Base-by-base conservation (phyloP, 495 filamentous ascomycete genomes). In the Aspergillus nanangensis region DNA sequence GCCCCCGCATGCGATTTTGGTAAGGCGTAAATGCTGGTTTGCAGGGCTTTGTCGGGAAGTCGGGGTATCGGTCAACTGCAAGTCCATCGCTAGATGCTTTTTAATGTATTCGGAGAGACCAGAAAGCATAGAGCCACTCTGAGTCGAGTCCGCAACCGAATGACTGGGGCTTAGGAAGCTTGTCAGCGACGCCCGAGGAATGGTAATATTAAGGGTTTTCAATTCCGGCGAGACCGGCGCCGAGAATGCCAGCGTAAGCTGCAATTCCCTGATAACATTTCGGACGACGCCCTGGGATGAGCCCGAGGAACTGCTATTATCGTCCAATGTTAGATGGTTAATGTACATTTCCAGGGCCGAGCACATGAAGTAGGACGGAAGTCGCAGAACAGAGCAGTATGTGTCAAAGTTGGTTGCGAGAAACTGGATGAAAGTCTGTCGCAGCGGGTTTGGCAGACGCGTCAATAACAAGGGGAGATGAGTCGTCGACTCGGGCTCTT, bases 391-490 rank as follows among this genome's bases (percentile, higher is more conserved):
- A 8, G 74, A 70, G 39, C 62, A 62, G 52, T 74, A 70, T 0
- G 68, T 60, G 50, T 82, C 79, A 52, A 82, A 82, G 18, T 64
- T 79, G 1, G 70, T 46, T 3, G 62, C 58, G 1, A 82, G 49
- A 45, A 79, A 82, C 0, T 59, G 41, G 10, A 70, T 47, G 33
- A 81, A 68, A 1, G 67, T 72, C 33, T 77, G 70, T n/a, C 78
- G 62, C 13, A 81, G 58, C 1, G 67, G 39, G 25, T 53, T 70
- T 1, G 78, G 77, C 39, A 80, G 66, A n/a, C 70, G 70, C 1
- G 71, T 74, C 33, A 81, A 53, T 4, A 81, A 58, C n/a, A 81
- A 45, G 0, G 78, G 79, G 13, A 80, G 67, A 38, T 61, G 50
- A 3, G 77, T 74, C 13, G 20, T 19, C 2, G 9, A 11, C 10